Percentiles rank a stretch among this genome's conserved stretches.
Evolutionary conservation across 148 eudicot species (phyloP).

Genomic region (Cornus controversa): DNA sequence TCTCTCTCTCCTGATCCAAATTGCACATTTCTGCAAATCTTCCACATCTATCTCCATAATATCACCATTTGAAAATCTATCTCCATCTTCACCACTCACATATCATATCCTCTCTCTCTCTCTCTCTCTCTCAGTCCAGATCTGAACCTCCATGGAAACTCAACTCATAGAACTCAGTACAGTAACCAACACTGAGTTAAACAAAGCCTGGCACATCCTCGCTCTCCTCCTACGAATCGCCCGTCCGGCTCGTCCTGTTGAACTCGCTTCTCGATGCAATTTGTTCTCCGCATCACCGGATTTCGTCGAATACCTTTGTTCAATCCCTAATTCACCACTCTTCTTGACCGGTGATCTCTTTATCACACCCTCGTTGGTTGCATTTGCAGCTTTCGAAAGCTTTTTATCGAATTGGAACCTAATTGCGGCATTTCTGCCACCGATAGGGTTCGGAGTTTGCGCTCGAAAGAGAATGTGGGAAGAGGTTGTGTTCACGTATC

Average conservation of each 20-base stretch:
- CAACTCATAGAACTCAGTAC: conserved; percentile 13
- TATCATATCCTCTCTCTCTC: background rate
- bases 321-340: conserved; percentile 66
- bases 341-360: conserved; percentile 21
- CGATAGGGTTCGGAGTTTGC: conserved; percentile 13
- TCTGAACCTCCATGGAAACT: conserved; percentile 26
- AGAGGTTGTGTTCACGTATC: conserved; percentile 35
- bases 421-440: conserved; percentile 21
- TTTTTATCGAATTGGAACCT: conserved; percentile 27
- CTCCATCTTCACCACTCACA: background rate
- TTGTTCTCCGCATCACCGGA: conserved; percentile 38
- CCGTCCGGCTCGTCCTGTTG: conserved; percentile 41
- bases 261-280: conserved; percentile 48
- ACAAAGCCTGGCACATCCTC: conserved; percentile 60
- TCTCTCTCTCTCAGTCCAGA: background rate
- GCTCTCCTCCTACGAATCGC: conserved; percentile 38
- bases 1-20: conserved; percentile 18
- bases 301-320: conserved; percentile 44
- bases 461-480: conserved; percentile 17
- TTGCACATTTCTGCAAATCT: background rate
- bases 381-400: conserved; percentile 25
- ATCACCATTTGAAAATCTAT: conserved; percentile 1
- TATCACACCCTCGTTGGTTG: conserved; percentile 38
- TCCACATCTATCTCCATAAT: background rate
- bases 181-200: conserved; percentile 18